Evolutionary conservation across 768 basidiomycete species (phyloP).

Genomic region (Mycena sanguinolenta): DNA sequence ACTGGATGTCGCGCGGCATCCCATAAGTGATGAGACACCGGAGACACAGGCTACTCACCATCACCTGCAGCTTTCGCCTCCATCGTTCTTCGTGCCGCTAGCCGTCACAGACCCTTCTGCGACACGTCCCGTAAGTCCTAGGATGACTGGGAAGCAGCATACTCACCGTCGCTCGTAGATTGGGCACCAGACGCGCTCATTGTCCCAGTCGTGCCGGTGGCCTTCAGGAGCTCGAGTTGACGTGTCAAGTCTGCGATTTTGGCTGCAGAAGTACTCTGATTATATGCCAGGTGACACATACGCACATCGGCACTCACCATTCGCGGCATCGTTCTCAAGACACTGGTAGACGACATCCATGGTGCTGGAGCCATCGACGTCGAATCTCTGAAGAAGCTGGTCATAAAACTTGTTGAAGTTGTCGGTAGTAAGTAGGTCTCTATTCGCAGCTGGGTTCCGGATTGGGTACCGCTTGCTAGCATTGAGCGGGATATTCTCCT

Average conservation of each 20-base stretch:
- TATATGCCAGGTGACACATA: neutral
- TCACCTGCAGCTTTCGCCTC: too few species aligned
- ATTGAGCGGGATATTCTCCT: conserved; percentile 2
- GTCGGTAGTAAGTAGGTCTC: neutral
- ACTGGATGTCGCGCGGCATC: too few species aligned
- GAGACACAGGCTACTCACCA: too few species aligned
- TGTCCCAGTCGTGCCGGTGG: neutral
- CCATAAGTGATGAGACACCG: too few species aligned
- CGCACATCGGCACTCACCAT: neutral
- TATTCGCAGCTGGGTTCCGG: too few species aligned
- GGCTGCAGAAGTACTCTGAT: neutral
- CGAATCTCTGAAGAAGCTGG: neutral
- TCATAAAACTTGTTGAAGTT: neutral
- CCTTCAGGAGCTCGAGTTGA: neutral
- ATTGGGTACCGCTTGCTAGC: too few species aligned
- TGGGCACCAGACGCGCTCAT: neutral
- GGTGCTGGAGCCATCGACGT: neutral
- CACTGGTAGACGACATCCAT: neutral
- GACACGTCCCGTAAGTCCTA: too few species aligned
- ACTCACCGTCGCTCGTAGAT: neutral
- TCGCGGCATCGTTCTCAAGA: neutral
- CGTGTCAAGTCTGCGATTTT: neutral
- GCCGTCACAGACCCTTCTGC: too few species aligned
- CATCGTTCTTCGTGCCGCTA: too few species aligned
- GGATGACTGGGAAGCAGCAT: neutral